Percentiles rank a stretch among this genome's conserved stretches.
phyloP scores from a whole-genome alignment of 495 filamentous ascomycete genomes.

The Pyrenula aspistea region DNA sequence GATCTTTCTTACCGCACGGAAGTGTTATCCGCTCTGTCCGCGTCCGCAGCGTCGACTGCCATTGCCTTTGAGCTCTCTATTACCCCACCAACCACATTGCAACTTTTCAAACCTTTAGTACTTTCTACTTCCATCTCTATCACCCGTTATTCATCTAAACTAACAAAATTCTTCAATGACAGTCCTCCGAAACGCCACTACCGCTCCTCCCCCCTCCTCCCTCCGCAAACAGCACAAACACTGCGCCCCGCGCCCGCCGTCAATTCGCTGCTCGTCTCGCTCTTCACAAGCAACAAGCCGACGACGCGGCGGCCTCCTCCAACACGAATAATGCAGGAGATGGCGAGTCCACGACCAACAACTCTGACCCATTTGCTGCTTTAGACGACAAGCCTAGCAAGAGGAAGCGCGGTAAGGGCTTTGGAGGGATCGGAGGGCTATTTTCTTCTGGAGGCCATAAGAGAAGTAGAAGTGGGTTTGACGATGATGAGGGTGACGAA shows the following conservation, averaged over 20 bases:
- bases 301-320: constrained; percentile 16
- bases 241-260: constrained; percentile 72
- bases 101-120: too few relatives aligned
- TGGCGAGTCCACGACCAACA: constrained; percentile 7
- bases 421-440: background rate
- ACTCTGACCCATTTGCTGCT: constrained; percentile 25
- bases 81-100: too few relatives aligned
- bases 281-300: constrained; percentile 56
- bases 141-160: too few relatives aligned
- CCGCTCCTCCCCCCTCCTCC: constrained; percentile 34
- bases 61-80: too few relatives aligned
- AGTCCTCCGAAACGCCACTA: constrained; percentile 27
- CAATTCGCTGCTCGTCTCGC: constrained; percentile 77
- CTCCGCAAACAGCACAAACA: constrained; percentile 37
- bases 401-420: background rate
- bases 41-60: too few relatives aligned
- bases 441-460: constrained; percentile 22
- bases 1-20: too few relatives aligned
- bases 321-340: constrained; percentile 10
- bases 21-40: too few relatives aligned
- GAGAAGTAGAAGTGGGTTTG: constrained; percentile 7
- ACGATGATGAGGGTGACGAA: background rate
- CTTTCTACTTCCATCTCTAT: too few relatives aligned
- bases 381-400: constrained; percentile 21
- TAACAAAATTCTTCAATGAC: too few relatives aligned